Conservation (phyloP, 2,329 filamentous ascomycete genomes). For the Fonsecaea multimorphosa region DNA sequence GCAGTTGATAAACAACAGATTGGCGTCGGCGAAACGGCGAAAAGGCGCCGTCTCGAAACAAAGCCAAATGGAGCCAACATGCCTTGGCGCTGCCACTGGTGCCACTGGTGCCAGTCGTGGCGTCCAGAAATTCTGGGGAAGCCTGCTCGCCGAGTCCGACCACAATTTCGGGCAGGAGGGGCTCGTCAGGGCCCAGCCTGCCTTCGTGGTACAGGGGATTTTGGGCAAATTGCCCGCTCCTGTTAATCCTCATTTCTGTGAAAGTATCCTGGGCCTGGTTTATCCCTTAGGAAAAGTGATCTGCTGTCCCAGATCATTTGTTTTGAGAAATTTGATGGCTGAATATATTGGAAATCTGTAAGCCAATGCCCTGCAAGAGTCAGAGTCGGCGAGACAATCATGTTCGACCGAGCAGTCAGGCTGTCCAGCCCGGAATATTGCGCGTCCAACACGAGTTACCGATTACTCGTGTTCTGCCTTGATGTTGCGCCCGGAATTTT, state of each 20-base stretch:
- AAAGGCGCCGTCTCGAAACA: slow-evolving; percentile 26
- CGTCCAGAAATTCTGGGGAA: slow-evolving; percentile 34
- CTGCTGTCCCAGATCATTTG: slow-evolving; percentile 7
- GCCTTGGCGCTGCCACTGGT: slow-evolving; percentile 10
- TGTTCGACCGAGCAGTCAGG: slow-evolving; percentile 7
- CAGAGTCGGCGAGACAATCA: slow-evolving; percentile 14
- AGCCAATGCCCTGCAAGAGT: background rate
- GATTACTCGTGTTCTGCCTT: background rate
- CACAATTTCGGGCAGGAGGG: slow-evolving; percentile 20
- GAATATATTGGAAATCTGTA: slow-evolving; percentile 9
- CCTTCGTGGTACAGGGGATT: slow-evolving; percentile 6
- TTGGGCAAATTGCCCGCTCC: slow-evolving; percentile 16
- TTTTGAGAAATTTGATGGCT: slow-evolving; percentile 20
- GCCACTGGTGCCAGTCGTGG: slow-evolving; percentile 14
- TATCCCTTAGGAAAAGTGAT: background rate
- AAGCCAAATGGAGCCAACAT: slow-evolving; percentile 9
- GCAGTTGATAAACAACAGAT: slow-evolving; percentile 27
- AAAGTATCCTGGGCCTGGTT: slow-evolving; percentile 8
- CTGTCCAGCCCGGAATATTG: background rate
- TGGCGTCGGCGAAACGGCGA: slow-evolving; percentile 34
- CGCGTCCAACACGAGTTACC: background rate
- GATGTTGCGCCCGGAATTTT: background rate
- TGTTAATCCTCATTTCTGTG: slow-evolving; percentile 3
- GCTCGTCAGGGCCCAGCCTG: slow-evolving; percentile 1
- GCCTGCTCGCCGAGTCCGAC: slow-evolving; percentile 16